Evolutionary conservation across 2,329 filamentous ascomycete species (phyloP).

Genomic region (Colletotrichum noveboracense): DNA sequence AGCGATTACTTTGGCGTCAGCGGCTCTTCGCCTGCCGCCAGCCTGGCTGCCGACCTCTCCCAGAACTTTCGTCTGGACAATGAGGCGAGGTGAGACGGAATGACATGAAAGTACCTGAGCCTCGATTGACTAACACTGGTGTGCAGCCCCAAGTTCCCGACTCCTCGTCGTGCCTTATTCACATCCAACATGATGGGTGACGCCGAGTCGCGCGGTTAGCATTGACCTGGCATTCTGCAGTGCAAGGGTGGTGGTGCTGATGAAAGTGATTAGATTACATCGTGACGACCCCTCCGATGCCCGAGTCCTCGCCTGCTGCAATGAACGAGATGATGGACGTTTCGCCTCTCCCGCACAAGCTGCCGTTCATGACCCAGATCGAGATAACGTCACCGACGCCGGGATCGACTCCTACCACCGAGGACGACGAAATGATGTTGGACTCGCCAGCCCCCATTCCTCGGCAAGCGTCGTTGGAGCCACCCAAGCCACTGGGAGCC

Average conservation of each 20-base stretch:
- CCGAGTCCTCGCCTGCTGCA: constrained; percentile 79
- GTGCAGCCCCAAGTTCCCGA: constrained; percentile 78
- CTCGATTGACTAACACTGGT: constrained; percentile 24
- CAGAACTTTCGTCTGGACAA: constrained; percentile 96
- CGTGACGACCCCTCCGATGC: constrained; percentile 79
- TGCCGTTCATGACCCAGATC: constrained; percentile 68
- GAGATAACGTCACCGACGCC: constrained; percentile 77
- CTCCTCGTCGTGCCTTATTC: constrained; percentile 85
- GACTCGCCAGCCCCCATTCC: constrained; percentile 60
- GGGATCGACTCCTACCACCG: constrained; percentile 48
- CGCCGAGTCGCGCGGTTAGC: constrained; percentile 64
- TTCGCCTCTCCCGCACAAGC: constrained; percentile 90
- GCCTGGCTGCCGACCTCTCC: constrained; percentile 90
- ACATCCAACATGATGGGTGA: constrained; percentile 71
- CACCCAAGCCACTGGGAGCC: constrained; percentile 50
- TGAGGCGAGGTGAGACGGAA: constrained; percentile 72
- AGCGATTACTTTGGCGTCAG: constrained; percentile 85
- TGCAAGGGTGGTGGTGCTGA: constrained; percentile 22
- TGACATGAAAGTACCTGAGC: constrained; percentile 19
- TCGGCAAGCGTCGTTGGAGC: constrained; percentile 53
- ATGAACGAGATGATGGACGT: constrained; percentile 86
- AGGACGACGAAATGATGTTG: constrained; percentile 57
- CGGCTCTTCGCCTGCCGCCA: constrained; percentile 89
- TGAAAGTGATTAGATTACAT: constrained; percentile 63
- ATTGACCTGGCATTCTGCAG: constrained; percentile 22